These are phyloP conservation scores for Didymella exigua DNA, from an alignment of 2,329 filamentous ascomycete species.

Conservation along the genomic window DNA sequence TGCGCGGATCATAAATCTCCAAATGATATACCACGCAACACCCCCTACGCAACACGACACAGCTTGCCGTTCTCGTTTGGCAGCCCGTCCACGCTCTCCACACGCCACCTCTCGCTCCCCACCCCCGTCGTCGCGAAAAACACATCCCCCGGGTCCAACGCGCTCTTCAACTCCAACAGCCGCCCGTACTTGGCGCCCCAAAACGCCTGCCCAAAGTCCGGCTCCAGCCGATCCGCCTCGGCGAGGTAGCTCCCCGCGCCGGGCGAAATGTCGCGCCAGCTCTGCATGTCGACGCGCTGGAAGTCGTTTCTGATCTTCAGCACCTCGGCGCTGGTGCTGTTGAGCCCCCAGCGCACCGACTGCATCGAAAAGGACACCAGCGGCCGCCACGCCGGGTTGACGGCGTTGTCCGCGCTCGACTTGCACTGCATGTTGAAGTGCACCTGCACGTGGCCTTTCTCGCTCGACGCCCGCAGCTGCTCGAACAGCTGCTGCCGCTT, in stretches of 20 bases:
- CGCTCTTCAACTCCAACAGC: slow-evolving; percentile 33
- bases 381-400: slow-evolving; percentile 33
- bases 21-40: too few relatives aligned
- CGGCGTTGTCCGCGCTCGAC: slow-evolving; percentile 30
- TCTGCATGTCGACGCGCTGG: slow-evolving; percentile 25
- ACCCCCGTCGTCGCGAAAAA: slow-evolving; percentile 44
- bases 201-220: slow-evolving; percentile 35
- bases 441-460: slow-evolving; percentile 43
- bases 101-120: slow-evolving; percentile 44
- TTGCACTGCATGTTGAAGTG: slow-evolving; percentile 46
- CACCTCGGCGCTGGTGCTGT: slow-evolving; percentile 25
- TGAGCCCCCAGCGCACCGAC: slow-evolving; percentile 19
- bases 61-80: slow-evolving; percentile 47
- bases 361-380: slow-evolving; percentile 33
- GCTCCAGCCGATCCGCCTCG: slow-evolving; percentile 35
- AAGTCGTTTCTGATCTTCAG: slow-evolving; percentile 19
- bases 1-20: too few relatives aligned
- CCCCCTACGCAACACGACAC: slow-evolving; percentile 34
- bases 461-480: slow-evolving; percentile 39
- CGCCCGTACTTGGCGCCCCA: slow-evolving; percentile 38
- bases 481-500: slow-evolving; percentile 41
- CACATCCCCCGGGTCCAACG: slow-evolving; percentile 42
- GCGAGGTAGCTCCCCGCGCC: slow-evolving; percentile 37
- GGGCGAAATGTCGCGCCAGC: slow-evolving; percentile 28
- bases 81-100: slow-evolving; percentile 42